Base-by-base conservation (phyloP, 208 protist species). In the Porcisia deanei region DNA sequence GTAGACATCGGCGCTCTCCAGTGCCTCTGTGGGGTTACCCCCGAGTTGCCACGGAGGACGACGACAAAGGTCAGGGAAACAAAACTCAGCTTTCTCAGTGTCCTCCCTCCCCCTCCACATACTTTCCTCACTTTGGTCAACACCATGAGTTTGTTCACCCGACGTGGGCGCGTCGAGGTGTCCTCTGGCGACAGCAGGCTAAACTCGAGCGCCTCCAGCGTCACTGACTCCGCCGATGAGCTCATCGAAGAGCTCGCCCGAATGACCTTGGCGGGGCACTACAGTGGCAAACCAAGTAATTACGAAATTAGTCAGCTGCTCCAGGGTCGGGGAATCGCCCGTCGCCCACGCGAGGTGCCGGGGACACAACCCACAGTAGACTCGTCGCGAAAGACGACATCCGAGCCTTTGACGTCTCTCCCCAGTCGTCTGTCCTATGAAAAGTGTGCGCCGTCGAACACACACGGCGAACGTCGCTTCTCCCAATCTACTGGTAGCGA, bases 141-240 rank as follows among this genome's bases (percentile, higher is more conserved):
- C n/a, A 25, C 6, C 7, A 93, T 93, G 88, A 93, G 85, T 75
- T 77, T 93, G n/a, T 83, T 86, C 39, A 85, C 82, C 25, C 66
- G 84, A 25, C 83, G 73, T 6, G 64, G 69, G 1, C 64, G 72
- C 8, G 70, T 93, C n/a, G 79, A 81, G 25, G 72, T 93, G 3
- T 85, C 84, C 67, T 77, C 67, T 30, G 75, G 37, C 59, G 82
- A 83, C 69, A 82, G 79, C 67, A 76, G 81, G 55, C 54, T 67
- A 41, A 63, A 84, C 71, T 71, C 76, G 72, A 45, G 66, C 57
- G 79, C 74, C 75, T 81, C 77, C 72, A 80, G 76, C 61, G 63
- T 52, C 53, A 63, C 55, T 49, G 81, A 77, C 52, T 77, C 69
- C 30, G 77, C 85, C 10, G 86, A 87, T 58, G 83, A 85, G 66